phyloP scores from a whole-genome alignment of 1,284 basidiomycete genomes.

The Austropuccinia psidii region DNA sequence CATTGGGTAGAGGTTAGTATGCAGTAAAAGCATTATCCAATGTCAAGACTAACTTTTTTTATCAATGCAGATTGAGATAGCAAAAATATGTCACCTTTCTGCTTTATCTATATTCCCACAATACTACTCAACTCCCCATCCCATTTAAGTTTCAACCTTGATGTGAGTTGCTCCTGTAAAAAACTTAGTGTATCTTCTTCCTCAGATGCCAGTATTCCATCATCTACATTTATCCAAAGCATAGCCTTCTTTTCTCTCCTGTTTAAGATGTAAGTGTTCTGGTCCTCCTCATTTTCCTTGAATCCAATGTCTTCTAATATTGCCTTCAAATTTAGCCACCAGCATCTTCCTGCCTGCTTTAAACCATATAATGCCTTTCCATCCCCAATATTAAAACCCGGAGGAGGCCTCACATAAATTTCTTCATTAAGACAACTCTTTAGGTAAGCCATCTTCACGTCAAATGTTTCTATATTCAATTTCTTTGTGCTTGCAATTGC shows the following conservation, averaged over 20 bases:
- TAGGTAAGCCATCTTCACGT: not conserved
- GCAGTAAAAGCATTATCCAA: too few relatives aligned
- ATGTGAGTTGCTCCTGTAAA: not conserved
- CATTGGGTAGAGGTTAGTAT: too few relatives aligned
- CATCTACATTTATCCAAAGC: not conserved
- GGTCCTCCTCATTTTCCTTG: not conserved
- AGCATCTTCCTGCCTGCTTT: not conserved
- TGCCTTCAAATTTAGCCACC: not conserved
- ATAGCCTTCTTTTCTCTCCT: too few relatives aligned
- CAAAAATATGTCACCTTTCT: not conserved
- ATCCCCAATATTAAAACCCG: too few relatives aligned
- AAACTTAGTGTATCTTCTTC: not conserved
- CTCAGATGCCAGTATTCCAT: not conserved
- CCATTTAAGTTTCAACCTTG: not conserved
- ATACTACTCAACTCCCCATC: not conserved
- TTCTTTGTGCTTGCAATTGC: not conserved
- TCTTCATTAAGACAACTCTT: too few relatives aligned
- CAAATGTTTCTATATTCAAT: not conserved
- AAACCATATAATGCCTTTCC: too few relatives aligned
- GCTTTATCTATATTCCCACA: not conserved
- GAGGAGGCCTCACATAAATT: too few relatives aligned
- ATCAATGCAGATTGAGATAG: not conserved
- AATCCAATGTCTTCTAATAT: not conserved
- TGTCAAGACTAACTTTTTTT: too few relatives aligned
- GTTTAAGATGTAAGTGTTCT: not conserved